Conservation (phyloP, 495 filamentous ascomycete species). For the Clohesyomyces aquaticus region DNA sequence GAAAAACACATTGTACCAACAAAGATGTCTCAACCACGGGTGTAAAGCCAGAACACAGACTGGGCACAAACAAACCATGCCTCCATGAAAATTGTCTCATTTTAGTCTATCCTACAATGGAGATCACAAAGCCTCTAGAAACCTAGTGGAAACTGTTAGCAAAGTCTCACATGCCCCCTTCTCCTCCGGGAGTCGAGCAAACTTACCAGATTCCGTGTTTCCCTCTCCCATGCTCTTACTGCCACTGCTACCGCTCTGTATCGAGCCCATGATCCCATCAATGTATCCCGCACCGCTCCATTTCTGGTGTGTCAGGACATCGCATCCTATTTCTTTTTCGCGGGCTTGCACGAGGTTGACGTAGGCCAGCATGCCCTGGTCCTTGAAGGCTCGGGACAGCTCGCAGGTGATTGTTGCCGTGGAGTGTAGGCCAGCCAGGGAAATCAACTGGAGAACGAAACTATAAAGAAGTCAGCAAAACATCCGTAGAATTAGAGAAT, state of each 20-base stretch:
- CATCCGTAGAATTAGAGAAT: not conserved
- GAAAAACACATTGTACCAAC: not conserved
- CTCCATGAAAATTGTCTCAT: no score
- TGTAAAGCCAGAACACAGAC: no score
- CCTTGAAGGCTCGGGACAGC: constrained; percentile 79
- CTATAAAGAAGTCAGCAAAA: constrained; percentile 38
- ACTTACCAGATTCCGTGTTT: constrained; percentile 53
- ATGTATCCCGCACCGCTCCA: constrained; percentile 95
- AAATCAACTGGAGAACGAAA: constrained; percentile 92
- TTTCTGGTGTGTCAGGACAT: constrained; percentile 97
- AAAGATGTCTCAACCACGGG: no score
- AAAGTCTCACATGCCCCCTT: no score
- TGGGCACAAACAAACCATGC: not conserved
- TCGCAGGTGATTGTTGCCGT: constrained; percentile 87
- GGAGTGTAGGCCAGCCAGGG: constrained; percentile 85
- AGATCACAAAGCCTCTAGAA: no score
- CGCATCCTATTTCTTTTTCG: constrained; percentile 91
- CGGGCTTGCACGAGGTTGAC: constrained; percentile 83
- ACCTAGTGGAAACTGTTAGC: not conserved
- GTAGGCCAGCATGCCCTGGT: constrained; percentile 93
- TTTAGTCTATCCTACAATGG: no score
- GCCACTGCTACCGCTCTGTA: constrained; percentile 79
- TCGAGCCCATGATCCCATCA: constrained; percentile 88
- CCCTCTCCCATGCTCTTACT: constrained; percentile 54
- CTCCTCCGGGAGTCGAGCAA: no score